These are phyloP conservation scores for Beauveria scarabaeidicola DNA, from an alignment of 2,329 filamentous ascomycete species.

Conservation along the genomic window DNA sequence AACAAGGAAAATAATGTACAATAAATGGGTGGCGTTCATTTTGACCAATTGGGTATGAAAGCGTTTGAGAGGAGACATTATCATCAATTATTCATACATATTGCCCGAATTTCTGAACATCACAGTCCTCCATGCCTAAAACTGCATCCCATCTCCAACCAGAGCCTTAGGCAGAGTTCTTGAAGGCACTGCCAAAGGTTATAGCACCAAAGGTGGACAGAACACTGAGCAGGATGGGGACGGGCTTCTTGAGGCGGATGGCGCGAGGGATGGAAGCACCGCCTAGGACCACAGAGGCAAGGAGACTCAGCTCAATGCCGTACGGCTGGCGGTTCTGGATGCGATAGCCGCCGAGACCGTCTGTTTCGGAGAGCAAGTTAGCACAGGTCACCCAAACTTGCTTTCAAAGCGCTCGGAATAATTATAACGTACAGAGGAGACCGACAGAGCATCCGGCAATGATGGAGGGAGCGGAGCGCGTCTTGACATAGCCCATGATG, in stretches of 20 bases:
- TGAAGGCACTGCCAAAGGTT: slow-evolving; percentile 67
- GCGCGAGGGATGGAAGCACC: slow-evolving; percentile 81
- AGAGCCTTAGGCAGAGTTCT: slow-evolving; percentile 28
- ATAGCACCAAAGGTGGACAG: slow-evolving; percentile 71
- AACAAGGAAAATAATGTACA: neutral
- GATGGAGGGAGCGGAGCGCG: slow-evolving; percentile 79
- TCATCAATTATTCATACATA: slow-evolving; percentile 5
- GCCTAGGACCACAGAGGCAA: slow-evolving; percentile 78
- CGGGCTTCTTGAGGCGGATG: slow-evolving; percentile 72
- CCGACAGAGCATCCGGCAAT: slow-evolving; percentile 80
- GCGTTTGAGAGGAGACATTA: slow-evolving; percentile 1
- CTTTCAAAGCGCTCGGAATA: no score
- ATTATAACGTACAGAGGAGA: slow-evolving; percentile 41
- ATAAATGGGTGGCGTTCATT: slow-evolving; percentile 6
- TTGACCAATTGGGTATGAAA: neutral
- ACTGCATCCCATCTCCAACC: neutral
- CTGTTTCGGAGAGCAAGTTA: slow-evolving; percentile 23
- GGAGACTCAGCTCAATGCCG: slow-evolving; percentile 78
- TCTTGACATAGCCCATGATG: slow-evolving; percentile 75
- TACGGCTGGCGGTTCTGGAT: slow-evolving; percentile 68
- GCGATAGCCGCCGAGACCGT: slow-evolving; percentile 74
- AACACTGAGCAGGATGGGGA: slow-evolving; percentile 71
- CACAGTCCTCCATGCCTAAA: neutral
- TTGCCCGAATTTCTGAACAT: neutral
- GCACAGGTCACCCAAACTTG: neutral